Percentiles rank a stretch among this genome's conserved stretches.
Conservation (phyloP, 306 rosid species). For the Cyamopsis tetragonoloba region DNA sequence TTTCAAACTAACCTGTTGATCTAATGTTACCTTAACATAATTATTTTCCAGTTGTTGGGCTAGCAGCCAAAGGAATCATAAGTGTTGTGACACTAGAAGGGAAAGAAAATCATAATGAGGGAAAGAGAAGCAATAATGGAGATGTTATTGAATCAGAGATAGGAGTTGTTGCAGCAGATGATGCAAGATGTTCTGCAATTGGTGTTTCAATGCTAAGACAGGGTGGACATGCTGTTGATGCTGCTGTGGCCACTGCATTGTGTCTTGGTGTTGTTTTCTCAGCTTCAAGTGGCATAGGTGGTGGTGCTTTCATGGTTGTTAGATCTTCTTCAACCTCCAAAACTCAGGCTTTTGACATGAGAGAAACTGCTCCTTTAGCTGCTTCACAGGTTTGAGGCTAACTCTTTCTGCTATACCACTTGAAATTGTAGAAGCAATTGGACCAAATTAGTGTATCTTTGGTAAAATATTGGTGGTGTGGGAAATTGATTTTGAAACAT, state of each 20-base stretch:
- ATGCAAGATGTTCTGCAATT: slow-evolving; percentile 69
- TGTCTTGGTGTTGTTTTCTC: slow-evolving; percentile 76
- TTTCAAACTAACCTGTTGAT: not conserved
- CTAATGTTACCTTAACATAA: not conserved
- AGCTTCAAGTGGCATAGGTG: slow-evolving; percentile 89
- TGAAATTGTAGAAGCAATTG: not conserved
- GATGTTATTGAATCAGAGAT: slow-evolving; percentile 56
- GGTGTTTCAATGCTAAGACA: slow-evolving; percentile 68
- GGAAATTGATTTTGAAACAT: too few relatives aligned
- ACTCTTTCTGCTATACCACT: slow-evolving; percentile 26
- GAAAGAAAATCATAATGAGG: slow-evolving; percentile 13
- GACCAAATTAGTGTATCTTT: not conserved
- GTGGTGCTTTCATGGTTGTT: slow-evolving; percentile 80
- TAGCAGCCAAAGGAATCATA: slow-evolving; percentile 32
- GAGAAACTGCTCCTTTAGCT: slow-evolving; percentile 94
- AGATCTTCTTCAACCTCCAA: slow-evolving; percentile 51
- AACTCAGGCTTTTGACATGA: slow-evolving; percentile 69
- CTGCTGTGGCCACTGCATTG: slow-evolving; percentile 83
- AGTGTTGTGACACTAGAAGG: slow-evolving; percentile 23
- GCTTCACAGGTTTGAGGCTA: slow-evolving; percentile 69
- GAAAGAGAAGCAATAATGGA: not conserved
- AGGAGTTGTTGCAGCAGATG: slow-evolving; percentile 94
- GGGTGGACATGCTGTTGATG: slow-evolving; percentile 96
- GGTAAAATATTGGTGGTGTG: not conserved
- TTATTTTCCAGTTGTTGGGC: slow-evolving; percentile 42